These are phyloP conservation scores for Aspergillus clavatus DNA, from an alignment of 2,329 filamentous ascomycete species.

Conservation along the genomic window DNA sequence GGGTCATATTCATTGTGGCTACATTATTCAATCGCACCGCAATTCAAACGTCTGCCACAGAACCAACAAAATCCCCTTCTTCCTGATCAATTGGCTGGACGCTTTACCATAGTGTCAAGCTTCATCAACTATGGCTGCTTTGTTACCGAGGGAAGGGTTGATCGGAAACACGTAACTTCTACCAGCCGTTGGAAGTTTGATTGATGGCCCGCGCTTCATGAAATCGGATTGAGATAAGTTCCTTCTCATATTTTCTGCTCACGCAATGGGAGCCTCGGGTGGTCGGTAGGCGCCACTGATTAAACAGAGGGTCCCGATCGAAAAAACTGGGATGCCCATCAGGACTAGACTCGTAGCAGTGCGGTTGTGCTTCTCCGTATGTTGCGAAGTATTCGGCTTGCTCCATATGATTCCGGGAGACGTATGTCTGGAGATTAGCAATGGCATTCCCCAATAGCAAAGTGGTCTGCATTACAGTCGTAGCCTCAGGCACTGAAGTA, in stretches of 20 bases:
- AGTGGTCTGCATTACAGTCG: conserved; percentile 12
- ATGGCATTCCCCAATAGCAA: conserved; percentile 20
- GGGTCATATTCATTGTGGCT: too few species aligned
- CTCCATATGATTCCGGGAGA: conserved; percentile 3
- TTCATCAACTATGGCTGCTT: not conserved
- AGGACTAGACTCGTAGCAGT: conserved; percentile 12
- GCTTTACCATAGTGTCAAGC: not conserved
- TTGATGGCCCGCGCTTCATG: not conserved
- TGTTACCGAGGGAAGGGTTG: not conserved
- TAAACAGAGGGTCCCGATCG: conserved; percentile 13
- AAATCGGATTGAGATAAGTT: not conserved
- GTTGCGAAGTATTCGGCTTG: conserved; percentile 14
- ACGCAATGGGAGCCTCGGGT: not conserved
- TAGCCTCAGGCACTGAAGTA: conserved; percentile 4
- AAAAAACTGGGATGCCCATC: conserved; percentile 21
- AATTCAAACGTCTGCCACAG: too few species aligned
- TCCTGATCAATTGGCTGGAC: too few species aligned
- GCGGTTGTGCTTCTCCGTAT: conserved; percentile 11
- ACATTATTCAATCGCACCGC: too few species aligned
- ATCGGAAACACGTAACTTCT: not conserved
- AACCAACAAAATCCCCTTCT: too few species aligned
- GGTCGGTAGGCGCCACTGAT: conserved; percentile 5
- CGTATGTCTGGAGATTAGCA: conserved; percentile 19
- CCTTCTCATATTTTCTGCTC: not conserved
- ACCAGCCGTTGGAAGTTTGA: not conserved